Conservation (phyloP, 2,329 filamentous ascomycete genomes). For the Xylaria sp. region DNA sequence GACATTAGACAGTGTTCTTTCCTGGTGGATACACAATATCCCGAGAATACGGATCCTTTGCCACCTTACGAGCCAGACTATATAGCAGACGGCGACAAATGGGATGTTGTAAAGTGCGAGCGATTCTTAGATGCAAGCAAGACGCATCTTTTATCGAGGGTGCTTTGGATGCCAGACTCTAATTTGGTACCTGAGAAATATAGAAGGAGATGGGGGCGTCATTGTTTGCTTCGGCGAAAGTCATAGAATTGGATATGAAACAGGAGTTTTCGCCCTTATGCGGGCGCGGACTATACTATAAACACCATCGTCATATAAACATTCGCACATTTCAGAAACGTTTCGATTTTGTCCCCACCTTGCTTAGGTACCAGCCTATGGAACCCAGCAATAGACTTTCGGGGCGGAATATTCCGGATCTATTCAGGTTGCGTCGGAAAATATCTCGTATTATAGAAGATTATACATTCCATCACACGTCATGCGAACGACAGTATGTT, state of each 20-base stretch:
- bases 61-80: slow-evolving; percentile 84
- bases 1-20: slow-evolving; percentile 81
- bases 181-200: slow-evolving; percentile 74
- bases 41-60: slow-evolving; percentile 58
- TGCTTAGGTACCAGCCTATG: background rate
- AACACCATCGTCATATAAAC: background rate
- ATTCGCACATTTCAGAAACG: slow-evolving; percentile 6
- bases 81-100: slow-evolving; percentile 75
- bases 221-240: slow-evolving; percentile 80
- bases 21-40: slow-evolving; percentile 87
- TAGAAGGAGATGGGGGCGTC: slow-evolving; percentile 83
- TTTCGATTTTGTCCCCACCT: background rate
- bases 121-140: slow-evolving; percentile 82
- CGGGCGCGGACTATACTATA: slow-evolving; percentile 14
- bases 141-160: slow-evolving; percentile 78
- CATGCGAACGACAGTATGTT: background rate
- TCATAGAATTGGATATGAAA: slow-evolving; percentile 35
- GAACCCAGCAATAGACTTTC: background rate
- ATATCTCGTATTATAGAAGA: background rate
- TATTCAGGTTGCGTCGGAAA: slow-evolving; percentile 7
- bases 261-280: slow-evolving; percentile 6
- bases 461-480: background rate
- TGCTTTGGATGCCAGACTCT: slow-evolving; percentile 83
- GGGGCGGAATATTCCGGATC: background rate
- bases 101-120: slow-evolving; percentile 80